These are phyloP conservation scores for Ogataea ramenticola DNA, from an alignment of 805 yeast species.

Conservation along the genomic window DNA sequence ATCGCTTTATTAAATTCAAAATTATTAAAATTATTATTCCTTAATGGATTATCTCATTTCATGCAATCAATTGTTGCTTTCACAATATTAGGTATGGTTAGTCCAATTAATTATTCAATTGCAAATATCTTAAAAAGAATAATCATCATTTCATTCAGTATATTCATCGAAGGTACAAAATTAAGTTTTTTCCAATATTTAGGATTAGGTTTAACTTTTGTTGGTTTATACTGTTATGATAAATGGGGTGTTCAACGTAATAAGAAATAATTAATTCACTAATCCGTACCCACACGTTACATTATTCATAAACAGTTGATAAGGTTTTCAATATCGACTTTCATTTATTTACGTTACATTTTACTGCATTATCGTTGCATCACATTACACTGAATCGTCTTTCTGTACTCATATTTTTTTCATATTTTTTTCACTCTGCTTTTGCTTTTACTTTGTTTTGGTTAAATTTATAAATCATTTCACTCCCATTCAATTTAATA, in stretches of 20 bases:
- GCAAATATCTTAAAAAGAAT: constrained; percentile 74
- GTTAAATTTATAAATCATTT: too few relatives aligned
- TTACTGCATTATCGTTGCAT: too few relatives aligned
- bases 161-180: constrained; percentile 52
- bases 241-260: constrained; percentile 44
- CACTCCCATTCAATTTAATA: too few relatives aligned
- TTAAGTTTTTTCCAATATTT: constrained; percentile 33
- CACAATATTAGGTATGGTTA: constrained; percentile 61
- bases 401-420: too few relatives aligned
- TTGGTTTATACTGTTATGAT: constrained; percentile 66
- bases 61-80: constrained; percentile 69
- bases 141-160: constrained; percentile 58
- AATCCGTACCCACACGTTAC: too few relatives aligned
- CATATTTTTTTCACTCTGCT: too few relatives aligned
- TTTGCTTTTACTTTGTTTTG: too few relatives aligned
- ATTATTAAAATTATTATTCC: constrained; percentile 32
- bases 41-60: constrained; percentile 69
- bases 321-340: too few relatives aligned
- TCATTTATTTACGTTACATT: too few relatives aligned
- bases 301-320: too few relatives aligned
- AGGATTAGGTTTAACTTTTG: constrained; percentile 49
- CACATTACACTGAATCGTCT: too few relatives aligned
- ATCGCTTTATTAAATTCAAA: constrained; percentile 18
- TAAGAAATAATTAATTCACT: neutral
- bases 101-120: constrained; percentile 74